Conservation (phyloP, 2,329 filamentous ascomycete species). For the Ilyonectria robusta region DNA sequence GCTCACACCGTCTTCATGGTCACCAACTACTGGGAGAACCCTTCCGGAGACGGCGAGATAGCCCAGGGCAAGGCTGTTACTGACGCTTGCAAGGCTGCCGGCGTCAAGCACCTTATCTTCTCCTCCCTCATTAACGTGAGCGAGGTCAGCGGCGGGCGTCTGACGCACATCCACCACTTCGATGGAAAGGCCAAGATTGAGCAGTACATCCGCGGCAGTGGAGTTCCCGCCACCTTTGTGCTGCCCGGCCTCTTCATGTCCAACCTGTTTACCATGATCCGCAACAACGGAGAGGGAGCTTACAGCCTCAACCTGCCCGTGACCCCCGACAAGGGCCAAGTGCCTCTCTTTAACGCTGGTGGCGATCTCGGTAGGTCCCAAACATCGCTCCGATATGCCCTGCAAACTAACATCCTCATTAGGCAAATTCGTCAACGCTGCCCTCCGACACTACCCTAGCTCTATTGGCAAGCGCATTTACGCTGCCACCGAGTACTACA, state of each 20-base stretch:
- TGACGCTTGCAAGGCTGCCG: slow-evolving; percentile 60
- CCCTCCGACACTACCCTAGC: slow-evolving; percentile 48
- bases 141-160: slow-evolving; percentile 54
- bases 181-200: slow-evolving; percentile 71
- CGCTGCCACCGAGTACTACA: slow-evolving; percentile 56
- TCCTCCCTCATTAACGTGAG: slow-evolving; percentile 60
- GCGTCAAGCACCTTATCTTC: slow-evolving; percentile 63
- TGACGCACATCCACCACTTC: slow-evolving; percentile 63
- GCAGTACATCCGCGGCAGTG: slow-evolving; percentile 66
- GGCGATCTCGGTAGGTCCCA: slow-evolving; percentile 58
- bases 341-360: slow-evolving; percentile 56
- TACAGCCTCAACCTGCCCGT: slow-evolving; percentile 49
- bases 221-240: slow-evolving; percentile 66
- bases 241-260: slow-evolving; percentile 69
- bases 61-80: slow-evolving; percentile 62
- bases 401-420: rapidly evolving
- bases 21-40: slow-evolving; percentile 57
- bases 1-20: slow-evolving; percentile 61
- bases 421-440: slow-evolving; percentile 55
- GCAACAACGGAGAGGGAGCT: slow-evolving; percentile 49
- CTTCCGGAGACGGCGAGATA: slow-evolving; percentile 53
- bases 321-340: slow-evolving; percentile 48
- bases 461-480: slow-evolving; percentile 52
- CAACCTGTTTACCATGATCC: slow-evolving; percentile 55
- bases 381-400: not conserved